These are phyloP conservation scores for Salvia splendens DNA, from an alignment of 257 asterid species.

Conservation along the genomic window DNA sequence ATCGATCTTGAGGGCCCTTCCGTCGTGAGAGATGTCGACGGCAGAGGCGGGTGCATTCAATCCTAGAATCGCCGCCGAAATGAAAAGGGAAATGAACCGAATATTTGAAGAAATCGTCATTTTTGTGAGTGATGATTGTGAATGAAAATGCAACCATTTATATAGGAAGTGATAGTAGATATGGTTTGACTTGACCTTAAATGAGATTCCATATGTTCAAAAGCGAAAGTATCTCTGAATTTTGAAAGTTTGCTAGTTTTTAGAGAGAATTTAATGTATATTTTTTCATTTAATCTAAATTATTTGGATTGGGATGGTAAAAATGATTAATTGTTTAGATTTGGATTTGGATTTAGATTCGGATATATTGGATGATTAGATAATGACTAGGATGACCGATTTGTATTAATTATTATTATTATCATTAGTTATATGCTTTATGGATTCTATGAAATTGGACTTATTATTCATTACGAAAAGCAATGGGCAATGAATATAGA, in stretches of 20 bases:
- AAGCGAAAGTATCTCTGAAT: background rate
- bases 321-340: too few relatives aligned
- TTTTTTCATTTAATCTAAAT: background rate
- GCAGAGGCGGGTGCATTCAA: background rate
- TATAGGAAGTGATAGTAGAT: background rate
- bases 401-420: too few relatives aligned
- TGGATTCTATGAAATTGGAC: too few relatives aligned
- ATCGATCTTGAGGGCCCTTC: slow-evolving; percentile 59
- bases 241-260: background rate
- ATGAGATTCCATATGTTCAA: background rate
- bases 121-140: background rate
- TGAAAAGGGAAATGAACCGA: background rate
- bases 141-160: background rate
- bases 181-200: background rate
- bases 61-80: background rate
- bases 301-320: background rate
- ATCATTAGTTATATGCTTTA: too few relatives aligned
- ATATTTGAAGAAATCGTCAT: slow-evolving; percentile 11
- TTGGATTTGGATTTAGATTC: too few relatives aligned
- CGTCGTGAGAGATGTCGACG: slow-evolving; percentile 53
- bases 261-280: background rate
- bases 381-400: too few relatives aligned
- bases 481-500: too few relatives aligned
- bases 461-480: too few relatives aligned
- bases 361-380: too few relatives aligned